Evolutionary conservation across 768 basidiomycete genomes (phyloP).

Genomic region (Auricularia sp.): DNA sequence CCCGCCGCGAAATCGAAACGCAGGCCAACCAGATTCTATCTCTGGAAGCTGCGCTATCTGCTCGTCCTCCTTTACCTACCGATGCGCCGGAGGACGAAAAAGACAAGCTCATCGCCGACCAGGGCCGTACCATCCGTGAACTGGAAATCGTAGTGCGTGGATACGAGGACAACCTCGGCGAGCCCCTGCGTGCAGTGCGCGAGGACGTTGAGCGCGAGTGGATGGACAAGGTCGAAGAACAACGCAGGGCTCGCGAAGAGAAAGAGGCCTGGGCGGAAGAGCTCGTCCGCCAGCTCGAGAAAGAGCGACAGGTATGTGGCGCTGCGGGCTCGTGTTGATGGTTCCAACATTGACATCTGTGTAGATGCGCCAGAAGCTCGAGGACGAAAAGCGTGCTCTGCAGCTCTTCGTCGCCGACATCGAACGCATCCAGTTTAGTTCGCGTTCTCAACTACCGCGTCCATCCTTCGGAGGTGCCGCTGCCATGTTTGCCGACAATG

Average conservation of each 20-base stretch:
- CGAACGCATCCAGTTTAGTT: slow-evolving; percentile 25
- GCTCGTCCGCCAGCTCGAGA: slow-evolving; percentile 64
- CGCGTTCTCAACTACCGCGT: neutral
- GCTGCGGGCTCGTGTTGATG: neutral
- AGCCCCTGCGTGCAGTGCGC: slow-evolving; percentile 51
- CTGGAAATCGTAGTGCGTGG: slow-evolving; percentile 62
- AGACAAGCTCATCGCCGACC: slow-evolving; percentile 61
- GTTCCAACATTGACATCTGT: slow-evolving; percentile 1
- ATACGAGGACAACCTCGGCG: slow-evolving; percentile 64
- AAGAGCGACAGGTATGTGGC: slow-evolving; percentile 54
- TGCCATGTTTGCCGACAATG: neutral
- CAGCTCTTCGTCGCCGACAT: slow-evolving; percentile 76
- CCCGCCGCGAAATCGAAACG: slow-evolving; percentile 65
- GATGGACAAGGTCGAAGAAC: slow-evolving; percentile 46
- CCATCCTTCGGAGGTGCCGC: neutral
- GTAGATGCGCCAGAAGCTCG: slow-evolving; percentile 50
- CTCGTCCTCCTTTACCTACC: slow-evolving; percentile 55
- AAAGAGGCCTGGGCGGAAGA: slow-evolving; percentile 66
- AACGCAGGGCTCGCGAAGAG: slow-evolving; percentile 51
- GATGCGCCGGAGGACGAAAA: slow-evolving; percentile 64
- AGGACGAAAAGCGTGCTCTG: slow-evolving; percentile 69
- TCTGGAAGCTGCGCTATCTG: slow-evolving; percentile 64
- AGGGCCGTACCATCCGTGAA: slow-evolving; percentile 65
- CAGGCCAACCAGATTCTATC: slow-evolving; percentile 79
- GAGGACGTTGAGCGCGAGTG: slow-evolving; percentile 73